Base-by-base conservation (phyloP, 306 rosid genomes). In the Ormosia emarginata region DNA sequence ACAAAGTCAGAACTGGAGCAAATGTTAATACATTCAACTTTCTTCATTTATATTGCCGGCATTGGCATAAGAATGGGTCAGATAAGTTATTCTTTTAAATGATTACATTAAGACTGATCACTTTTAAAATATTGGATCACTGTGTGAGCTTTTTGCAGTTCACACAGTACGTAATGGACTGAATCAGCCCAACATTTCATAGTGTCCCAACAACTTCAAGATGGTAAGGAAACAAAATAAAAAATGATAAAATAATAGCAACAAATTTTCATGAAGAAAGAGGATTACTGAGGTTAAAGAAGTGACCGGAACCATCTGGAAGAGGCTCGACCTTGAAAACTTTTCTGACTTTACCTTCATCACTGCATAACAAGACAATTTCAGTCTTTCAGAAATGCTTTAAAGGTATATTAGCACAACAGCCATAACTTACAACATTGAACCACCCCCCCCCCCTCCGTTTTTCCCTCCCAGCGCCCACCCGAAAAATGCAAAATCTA, bases 241-340 rank as follows among this genome's bases (percentile, higher is more conserved):
- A 36, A 15, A 61, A 56, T 59, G 9, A 63, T 33, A 65, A 13
- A 59, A 18, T 18, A 65, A 59, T n/a, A 49, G 80, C 47, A 78
- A 75, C 17, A 62, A 69, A 71, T 71, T 57, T 67, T 89, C 63
- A 59, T 62, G 81, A 63, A 82, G 79, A 77, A 81, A 78, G 82
- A 73, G 79, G 29, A 84, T 93, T 92, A 95, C 99, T 88, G 47
- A 95, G 91, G 86, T 95, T 93, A 85, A 95, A 95, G 84, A 90
- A 90, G 89, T 85, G 95, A 62, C 99, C 99, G 74, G 98, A 93
- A 82, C 95, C 94, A 69, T 95, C 99, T 0, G 95, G 95, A 76
- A 93, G 89, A 80, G 99, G 97, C 87, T 95, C 99, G 83, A 95
- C 86, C 90, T 92, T 95, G 83, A 95, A 87, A 63, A 95, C 82